Base-by-base conservation (phyloP, 371 early-diverging fungal species). In the Mucor plumbeus region DNA sequence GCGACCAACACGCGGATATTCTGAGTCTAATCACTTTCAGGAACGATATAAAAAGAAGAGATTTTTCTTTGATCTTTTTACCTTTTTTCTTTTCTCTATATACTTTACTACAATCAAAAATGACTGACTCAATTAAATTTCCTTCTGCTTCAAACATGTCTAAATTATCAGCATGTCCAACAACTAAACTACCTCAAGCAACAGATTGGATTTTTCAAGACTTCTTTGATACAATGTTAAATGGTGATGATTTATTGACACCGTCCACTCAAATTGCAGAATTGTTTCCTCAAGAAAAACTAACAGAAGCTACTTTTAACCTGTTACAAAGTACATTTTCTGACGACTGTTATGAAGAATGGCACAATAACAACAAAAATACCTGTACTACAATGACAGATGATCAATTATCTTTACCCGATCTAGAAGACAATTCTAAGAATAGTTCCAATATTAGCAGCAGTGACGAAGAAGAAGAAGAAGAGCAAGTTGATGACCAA, bases 201-300 rank as follows among this genome's bases (percentile, higher is more conserved):
- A 60, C 65, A 19, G 65, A 69, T 40, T 69, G 69, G 69, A 64
- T 64, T 31, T 55, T 64, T n/a, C 65, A 69, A 47, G 69, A 69
- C 19, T 55, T 64, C 41, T 69, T 48, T 13, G 38, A 60, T 13
- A 55, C 54, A 8, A 48, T 63, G 44, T 34, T 58, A 8, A 17
- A 58, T 15, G 21, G 31, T 14, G 38, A 41, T 59, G 59, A 48
- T 7, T n/a, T 40, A 26, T 11, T 40, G 55, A 26, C 5, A 7
- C 44, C 64, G 14, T 43, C 57, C 5, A 44, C 34, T 14, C 43
- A 47, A 17, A 17, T 61, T 33, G 43, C 61, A 34, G 47, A 61
- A 5, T 15, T 61, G 13, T 61, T 47, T 40, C 43, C 59, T 40
- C 59, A 59, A 19, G 61, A 48, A 48, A 35, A 34, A 13, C 13